These are phyloP conservation scores for Sporisorium scitamineum DNA, from an alignment of 1,284 basidiomycete genomes.

Conservation along the genomic window DNA sequence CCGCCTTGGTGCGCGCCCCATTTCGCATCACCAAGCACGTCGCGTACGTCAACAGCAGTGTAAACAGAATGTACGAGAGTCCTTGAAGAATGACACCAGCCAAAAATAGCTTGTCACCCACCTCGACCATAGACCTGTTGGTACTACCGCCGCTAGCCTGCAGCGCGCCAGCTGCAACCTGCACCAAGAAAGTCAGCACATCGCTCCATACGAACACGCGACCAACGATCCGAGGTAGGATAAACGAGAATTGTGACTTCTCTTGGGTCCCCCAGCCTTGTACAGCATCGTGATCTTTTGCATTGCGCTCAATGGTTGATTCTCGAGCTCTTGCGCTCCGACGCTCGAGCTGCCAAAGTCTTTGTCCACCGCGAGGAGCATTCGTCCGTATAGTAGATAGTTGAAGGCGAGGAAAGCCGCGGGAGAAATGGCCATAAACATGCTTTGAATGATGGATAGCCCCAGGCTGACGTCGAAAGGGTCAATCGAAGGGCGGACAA, in stretches of 20 bases:
- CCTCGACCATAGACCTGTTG: slow-evolving; percentile 23
- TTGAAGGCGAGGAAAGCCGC: slow-evolving; percentile 59
- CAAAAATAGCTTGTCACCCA: slow-evolving; percentile 55
- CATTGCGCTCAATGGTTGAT: slow-evolving; percentile 18
- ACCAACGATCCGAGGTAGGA: slow-evolving; percentile 53
- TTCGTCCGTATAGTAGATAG: slow-evolving; percentile 56
- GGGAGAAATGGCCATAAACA: slow-evolving; percentile 57
- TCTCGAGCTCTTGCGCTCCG: slow-evolving; percentile 26
- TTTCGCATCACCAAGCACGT: slow-evolving; percentile 27
- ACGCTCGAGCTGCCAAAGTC: slow-evolving; percentile 33
- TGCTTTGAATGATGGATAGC: slow-evolving; percentile 46
- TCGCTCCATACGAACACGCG: slow-evolving; percentile 64
- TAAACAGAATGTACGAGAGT: slow-evolving; percentile 54
- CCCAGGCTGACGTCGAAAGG: slow-evolving; percentile 20
- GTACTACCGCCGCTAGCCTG: slow-evolving; percentile 35
- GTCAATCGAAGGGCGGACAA: slow-evolving; percentile 36
- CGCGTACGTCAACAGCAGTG: slow-evolving; percentile 34
- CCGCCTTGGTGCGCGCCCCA: slow-evolving; percentile 1
- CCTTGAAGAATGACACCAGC: slow-evolving; percentile 51
- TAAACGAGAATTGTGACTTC: slow-evolving; percentile 43
- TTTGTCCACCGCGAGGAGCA: slow-evolving; percentile 39
- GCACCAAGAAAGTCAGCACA: slow-evolving; percentile 61
- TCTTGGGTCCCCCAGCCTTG: slow-evolving; percentile 37
- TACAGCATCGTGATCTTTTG: slow-evolving; percentile 35
- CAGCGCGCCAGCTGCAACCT: slow-evolving; percentile 48